Conservation (phyloP, 139 green algal species). For the Nannochloris sp. region DNA sequence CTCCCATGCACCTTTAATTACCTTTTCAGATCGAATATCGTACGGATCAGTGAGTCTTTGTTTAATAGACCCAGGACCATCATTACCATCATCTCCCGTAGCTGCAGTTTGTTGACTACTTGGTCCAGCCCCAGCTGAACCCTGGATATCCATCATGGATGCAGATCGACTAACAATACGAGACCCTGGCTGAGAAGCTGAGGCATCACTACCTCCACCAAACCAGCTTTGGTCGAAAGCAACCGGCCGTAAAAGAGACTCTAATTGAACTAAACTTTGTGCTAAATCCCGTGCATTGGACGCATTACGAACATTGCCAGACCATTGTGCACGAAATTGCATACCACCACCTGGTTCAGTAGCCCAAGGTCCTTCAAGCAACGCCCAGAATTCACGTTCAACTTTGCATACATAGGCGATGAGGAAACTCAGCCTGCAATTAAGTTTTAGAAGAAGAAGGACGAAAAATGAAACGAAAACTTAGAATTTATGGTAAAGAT, state of each 20-base stretch:
- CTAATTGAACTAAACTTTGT: slow-evolving; percentile 25
- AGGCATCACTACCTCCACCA: not conserved
- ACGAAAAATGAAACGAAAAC: not conserved
- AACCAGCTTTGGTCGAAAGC: slow-evolving; percentile 15
- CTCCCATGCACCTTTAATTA: slow-evolving; percentile 15
- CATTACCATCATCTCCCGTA: not conserved
- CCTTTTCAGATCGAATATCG: slow-evolving; percentile 12
- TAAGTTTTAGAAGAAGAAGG: not conserved
- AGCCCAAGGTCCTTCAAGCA: slow-evolving; percentile 40
- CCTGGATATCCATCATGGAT: not conserved
- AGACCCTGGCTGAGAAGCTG: no score
- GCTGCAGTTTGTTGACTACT: not conserved
- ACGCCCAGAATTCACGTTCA: slow-evolving; percentile 40
- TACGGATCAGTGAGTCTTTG: slow-evolving; percentile 15
- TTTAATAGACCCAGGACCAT: not conserved
- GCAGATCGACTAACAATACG: not conserved
- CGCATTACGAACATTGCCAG: slow-evolving; percentile 3
- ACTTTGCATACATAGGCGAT: slow-evolving; percentile 24
- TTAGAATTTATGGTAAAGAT: not conserved
- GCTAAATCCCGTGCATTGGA: slow-evolving; percentile 7
- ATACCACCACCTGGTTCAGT: slow-evolving; percentile 1
- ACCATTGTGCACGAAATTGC: slow-evolving; percentile 13
- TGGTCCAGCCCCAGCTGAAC: not conserved
- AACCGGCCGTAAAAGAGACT: slow-evolving; percentile 20
- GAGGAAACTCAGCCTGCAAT: slow-evolving; percentile 25